Base-by-base conservation (phyloP, 2,329 filamentous ascomycete genomes). In the Trichoderma sp. region DNA sequence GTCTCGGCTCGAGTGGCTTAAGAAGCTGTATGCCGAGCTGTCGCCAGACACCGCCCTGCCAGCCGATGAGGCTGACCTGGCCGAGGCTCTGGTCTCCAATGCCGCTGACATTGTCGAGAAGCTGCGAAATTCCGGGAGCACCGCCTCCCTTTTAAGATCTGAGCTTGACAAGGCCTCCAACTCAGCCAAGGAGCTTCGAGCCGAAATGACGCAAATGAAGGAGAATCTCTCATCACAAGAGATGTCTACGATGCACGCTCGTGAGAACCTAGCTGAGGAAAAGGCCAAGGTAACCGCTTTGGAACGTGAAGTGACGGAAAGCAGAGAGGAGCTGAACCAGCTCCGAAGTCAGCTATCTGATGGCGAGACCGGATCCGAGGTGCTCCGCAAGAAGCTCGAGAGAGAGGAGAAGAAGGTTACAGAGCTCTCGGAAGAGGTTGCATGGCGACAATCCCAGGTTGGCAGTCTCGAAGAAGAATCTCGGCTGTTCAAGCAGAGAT, bases 331-430 rank as follows among this genome's bases (percentile, higher is more conserved):
- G 72, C 83, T 97, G 25, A 86, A 84, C 67, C 82, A 86, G 32
- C 81, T 97, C 25, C 87, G 92, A 67, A 82, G 83, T 17, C 91
- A 90, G 76, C 89, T 97, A 74, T 88, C 91, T 1, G 91, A 94
- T 71, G 93, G 92, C 17, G 92, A 95, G 77, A 93, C 89, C 3
- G 93, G 93, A 5, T 93, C 92, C 0, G 92, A 94, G 77, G 89
- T 87, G 32, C 80, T 97, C 65, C 89, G 91, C 66, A 90, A 90
- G 78, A 87, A 89, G 65, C 84, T 96, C 4, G 87, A 90, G 50
- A 91, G 92, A 67, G 90, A 93, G 73, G 92, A 97, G 77, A 83
- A 82, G 68, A 92, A 89, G 77, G 86, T 92, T 4, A 85, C 86
- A 25, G 84, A 83, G 13, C 80, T 97, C 32, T 86, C 87, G 2